Conservation (phyloP, 2,329 filamentous ascomycete species). For the Epichloe sibirici region DNA sequence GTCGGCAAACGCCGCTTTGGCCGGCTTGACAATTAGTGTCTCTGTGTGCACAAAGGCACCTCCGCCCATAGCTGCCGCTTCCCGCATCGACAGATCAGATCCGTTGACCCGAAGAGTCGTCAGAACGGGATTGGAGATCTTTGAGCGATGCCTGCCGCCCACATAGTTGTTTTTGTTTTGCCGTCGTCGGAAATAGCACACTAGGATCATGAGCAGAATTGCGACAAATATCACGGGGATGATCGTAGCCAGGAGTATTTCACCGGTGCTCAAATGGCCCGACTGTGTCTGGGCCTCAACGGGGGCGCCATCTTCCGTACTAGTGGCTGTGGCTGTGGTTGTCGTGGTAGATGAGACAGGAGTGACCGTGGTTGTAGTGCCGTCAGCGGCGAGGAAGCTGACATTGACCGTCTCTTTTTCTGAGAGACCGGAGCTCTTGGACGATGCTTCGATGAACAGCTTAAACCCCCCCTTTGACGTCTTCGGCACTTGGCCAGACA, state of each 20-base stretch:
- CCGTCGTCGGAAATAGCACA: conserved; percentile 22
- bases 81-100: conserved; percentile 13
- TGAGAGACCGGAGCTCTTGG: conserved; percentile 19
- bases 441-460: conserved; percentile 20
- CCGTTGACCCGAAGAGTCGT: conserved; percentile 17
- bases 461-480: conserved; percentile 21
- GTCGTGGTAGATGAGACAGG: conserved; percentile 13
- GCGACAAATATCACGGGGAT: conserved; percentile 28
- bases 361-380: conserved; percentile 13
- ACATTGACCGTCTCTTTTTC: conserved; percentile 28
- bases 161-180: conserved; percentile 17
- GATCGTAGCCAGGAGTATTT: conserved; percentile 31
- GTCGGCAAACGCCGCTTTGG: conserved; percentile 14
- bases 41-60: conserved; percentile 6
- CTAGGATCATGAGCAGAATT: conserved; percentile 20
- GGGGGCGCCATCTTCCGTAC: conserved; percentile 10
- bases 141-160: conserved; percentile 18
- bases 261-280: conserved; percentile 17
- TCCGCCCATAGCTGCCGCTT: conserved; percentile 10
- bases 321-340: conserved; percentile 11
- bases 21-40: conserved; percentile 9
- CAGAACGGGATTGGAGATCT: conserved; percentile 21
- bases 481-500: conserved; percentile 30
- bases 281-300: conserved; percentile 7
- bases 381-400: conserved; percentile 18